phyloP scores from a whole-genome alignment of 2,329 filamentous ascomycete species.

The Penicillium nordicum region DNA sequence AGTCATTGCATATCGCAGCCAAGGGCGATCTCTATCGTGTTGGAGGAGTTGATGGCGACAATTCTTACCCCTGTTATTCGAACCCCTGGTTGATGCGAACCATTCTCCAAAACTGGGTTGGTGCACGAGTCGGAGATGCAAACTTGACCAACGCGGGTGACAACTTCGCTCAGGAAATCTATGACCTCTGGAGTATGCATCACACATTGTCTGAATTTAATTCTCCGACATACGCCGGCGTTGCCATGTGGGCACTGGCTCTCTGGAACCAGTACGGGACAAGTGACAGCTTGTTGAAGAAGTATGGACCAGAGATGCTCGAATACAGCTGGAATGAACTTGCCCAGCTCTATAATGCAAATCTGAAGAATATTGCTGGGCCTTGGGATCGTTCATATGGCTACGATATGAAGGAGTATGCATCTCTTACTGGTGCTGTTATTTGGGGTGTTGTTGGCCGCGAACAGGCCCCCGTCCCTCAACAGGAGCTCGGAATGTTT shows the following conservation, averaged over 20 bases:
- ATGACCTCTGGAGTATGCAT: slow-evolving; percentile 55
- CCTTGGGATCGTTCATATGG: slow-evolving; percentile 64
- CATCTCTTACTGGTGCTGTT: slow-evolving; percentile 57
- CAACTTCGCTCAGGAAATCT: slow-evolving; percentile 53
- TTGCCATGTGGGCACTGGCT: slow-evolving; percentile 58
- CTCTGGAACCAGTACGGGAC: slow-evolving; percentile 60
- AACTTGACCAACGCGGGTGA: slow-evolving; percentile 61
- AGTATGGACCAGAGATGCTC: slow-evolving; percentile 53
- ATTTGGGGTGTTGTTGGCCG: slow-evolving; percentile 52
- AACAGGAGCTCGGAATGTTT: slow-evolving; percentile 52
- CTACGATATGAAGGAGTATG: slow-evolving; percentile 61
- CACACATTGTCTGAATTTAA: slow-evolving; percentile 63
- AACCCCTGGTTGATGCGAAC: slow-evolving; percentile 64
- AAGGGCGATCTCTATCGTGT: slow-evolving; percentile 61
- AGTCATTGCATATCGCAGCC: slow-evolving; percentile 54
- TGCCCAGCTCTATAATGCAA: slow-evolving; percentile 55
- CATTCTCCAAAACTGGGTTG: slow-evolving; percentile 58
- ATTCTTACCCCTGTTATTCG: slow-evolving; percentile 60
- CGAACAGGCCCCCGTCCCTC: slow-evolving; percentile 17
- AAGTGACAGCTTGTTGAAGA: slow-evolving; percentile 51
- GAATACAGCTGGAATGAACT: slow-evolving; percentile 52
- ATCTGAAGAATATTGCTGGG: slow-evolving; percentile 59
- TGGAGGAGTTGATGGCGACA: slow-evolving; percentile 58
- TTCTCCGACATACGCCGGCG: slow-evolving; percentile 60
- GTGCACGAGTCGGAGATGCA: slow-evolving; percentile 50